These are phyloP conservation scores for Phaeosphaeriaceae sp. DNA, from an alignment of 2,329 filamentous ascomycete species.

Conservation along the genomic window DNA sequence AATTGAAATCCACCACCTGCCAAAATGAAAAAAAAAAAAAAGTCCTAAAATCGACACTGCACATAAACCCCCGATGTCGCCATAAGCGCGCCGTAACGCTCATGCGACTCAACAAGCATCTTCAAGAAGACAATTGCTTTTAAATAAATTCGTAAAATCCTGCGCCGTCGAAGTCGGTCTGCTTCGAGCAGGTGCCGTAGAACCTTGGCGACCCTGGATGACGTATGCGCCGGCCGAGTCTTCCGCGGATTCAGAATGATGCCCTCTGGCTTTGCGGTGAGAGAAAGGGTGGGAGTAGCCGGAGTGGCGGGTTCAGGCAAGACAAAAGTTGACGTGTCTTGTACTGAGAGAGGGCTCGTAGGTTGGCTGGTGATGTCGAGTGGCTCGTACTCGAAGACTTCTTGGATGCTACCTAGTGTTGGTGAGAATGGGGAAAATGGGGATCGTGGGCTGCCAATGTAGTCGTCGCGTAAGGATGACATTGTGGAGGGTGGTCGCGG, in stretches of 20 bases:
- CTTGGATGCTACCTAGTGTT: conserved; percentile 33
- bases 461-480: conserved; percentile 19
- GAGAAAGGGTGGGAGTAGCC: conserved; percentile 24
- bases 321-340: conserved; percentile 23
- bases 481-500: conserved; percentile 18
- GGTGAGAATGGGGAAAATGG: conserved; percentile 22
- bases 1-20: not conserved
- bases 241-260: conserved; percentile 29
- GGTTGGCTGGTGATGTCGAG: conserved; percentile 14
- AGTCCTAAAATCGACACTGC: conserved; percentile 28
- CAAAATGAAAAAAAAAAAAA: no score
- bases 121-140: conserved; percentile 33
- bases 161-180: conserved; percentile 26
- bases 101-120: conserved; percentile 29
- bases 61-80: conserved; percentile 34
- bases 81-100: conserved; percentile 35
- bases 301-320: conserved; percentile 27
- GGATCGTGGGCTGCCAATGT: conserved; percentile 20
- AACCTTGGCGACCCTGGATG: conserved; percentile 19
- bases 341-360: conserved; percentile 22
- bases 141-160: conserved; percentile 28
- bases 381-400: conserved; percentile 32
- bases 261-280: conserved; percentile 21
- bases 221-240: conserved; percentile 1
- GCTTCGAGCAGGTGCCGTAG: conserved; percentile 32